These are phyloP conservation scores for Trichoderma breve DNA, from an alignment of 2,329 filamentous ascomycete genomes.

Conservation along the genomic window DNA sequence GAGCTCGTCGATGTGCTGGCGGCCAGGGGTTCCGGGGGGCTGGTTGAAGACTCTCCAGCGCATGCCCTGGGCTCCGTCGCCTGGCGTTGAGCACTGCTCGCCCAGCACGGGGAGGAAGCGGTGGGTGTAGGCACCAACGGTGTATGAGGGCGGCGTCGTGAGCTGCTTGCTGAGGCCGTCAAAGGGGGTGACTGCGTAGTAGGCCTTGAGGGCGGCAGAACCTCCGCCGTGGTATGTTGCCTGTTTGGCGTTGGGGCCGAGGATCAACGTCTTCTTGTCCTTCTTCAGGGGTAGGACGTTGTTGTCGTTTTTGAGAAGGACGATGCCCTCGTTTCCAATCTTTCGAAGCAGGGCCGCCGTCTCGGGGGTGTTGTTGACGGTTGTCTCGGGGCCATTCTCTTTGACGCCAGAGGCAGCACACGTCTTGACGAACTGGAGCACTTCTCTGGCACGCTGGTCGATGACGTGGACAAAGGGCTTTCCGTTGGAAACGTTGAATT, in stretches of 20 bases:
- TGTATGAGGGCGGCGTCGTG: conserved; percentile 45
- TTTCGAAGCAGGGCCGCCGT: conserved; percentile 62
- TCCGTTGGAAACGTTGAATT: conserved; percentile 53
- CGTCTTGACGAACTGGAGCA: conserved; percentile 60
- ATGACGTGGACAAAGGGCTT: conserved; percentile 56
- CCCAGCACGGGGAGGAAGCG: conserved; percentile 61
- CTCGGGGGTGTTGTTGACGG: conserved; percentile 56
- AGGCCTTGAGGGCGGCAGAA: conserved; percentile 58
- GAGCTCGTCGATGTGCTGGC: conserved; percentile 52
- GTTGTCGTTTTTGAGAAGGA: conserved; percentile 71
- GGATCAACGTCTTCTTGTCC: conserved; percentile 57
- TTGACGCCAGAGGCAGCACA: conserved; percentile 52
- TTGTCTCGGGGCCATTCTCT: conserved; percentile 53
- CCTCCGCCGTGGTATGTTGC: conserved; percentile 63
- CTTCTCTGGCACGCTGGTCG: conserved; percentile 55
- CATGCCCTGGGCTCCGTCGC: conserved; percentile 57
- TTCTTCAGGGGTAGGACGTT: conserved; percentile 62
- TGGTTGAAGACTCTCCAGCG: conserved; percentile 63
- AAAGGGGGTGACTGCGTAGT: conserved; percentile 69
- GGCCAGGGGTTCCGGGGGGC: conserved; percentile 46
- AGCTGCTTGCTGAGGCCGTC: conserved; percentile 64
- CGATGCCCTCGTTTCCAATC: conserved; percentile 67
- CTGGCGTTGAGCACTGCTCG: conserved; percentile 47
- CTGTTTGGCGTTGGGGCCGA: conserved; percentile 58
- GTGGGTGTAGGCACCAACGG: conserved; percentile 63